Evolutionary conservation across 257 asterid genomes (phyloP).

Genomic region (Agastache rugosa): DNA sequence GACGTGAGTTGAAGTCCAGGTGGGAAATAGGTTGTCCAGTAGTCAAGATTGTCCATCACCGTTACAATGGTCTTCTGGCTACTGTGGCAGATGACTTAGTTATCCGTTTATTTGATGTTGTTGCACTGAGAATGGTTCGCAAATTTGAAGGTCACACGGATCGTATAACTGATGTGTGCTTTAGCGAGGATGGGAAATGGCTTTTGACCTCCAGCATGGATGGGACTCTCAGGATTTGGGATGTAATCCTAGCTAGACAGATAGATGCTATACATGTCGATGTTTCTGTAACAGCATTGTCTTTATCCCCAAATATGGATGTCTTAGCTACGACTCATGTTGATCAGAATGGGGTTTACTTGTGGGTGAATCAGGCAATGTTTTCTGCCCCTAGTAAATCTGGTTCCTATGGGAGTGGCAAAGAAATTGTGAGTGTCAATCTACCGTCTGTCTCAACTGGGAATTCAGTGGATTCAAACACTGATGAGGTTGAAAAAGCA

Average conservation of each 20-base stretch:
- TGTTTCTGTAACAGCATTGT: constrained; percentile 72
- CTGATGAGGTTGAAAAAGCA: constrained; percentile 39
- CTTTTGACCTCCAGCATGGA: constrained; percentile 93
- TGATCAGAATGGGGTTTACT: constrained; percentile 83
- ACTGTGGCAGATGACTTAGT: constrained; percentile 83
- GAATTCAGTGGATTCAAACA: constrained; percentile 44
- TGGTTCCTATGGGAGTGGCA: constrained; percentile 75
- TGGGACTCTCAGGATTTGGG: constrained; percentile 92
- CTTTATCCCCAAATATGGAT: constrained; percentile 92
- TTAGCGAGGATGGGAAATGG: constrained; percentile 97
- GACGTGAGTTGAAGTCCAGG: constrained; percentile 59
- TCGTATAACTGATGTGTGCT: constrained; percentile 85
- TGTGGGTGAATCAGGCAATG: constrained; percentile 93
- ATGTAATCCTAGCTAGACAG: constrained; percentile 80
- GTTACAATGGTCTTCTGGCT: constrained; percentile 85
- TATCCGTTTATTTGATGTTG: constrained; percentile 81
- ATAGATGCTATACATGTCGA: constrained; percentile 86
- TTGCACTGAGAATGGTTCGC: constrained; percentile 80
- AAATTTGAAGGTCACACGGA: constrained; percentile 90
- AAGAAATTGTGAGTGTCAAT: constrained; percentile 55
- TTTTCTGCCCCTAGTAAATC: constrained; percentile 68
- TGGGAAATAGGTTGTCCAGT: constrained; percentile 73
- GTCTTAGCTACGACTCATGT: constrained; percentile 86
- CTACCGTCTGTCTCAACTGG: constrained; percentile 67
- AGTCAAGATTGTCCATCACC: constrained; percentile 76